These are phyloP conservation scores for Pseudopediastrum boryanum DNA, from an alignment of 139 green algal species.

Conservation along the genomic window DNA sequence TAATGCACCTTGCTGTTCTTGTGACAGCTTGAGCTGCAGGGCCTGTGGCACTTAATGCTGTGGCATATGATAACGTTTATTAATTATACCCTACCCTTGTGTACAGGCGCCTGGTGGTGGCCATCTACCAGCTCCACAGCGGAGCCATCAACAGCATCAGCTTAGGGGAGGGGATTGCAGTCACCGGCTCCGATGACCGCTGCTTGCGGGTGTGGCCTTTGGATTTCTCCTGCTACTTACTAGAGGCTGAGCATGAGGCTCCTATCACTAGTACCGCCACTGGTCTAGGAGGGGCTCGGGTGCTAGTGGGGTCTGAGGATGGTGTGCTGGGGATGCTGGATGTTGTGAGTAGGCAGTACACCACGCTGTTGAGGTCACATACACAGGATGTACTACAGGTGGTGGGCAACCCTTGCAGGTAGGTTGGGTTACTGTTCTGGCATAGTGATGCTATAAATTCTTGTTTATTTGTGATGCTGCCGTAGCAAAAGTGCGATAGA, in stretches of 20 bases:
- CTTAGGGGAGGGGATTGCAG: constrained; percentile 70
- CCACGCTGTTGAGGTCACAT: constrained; percentile 76
- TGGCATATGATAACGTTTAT: too few species aligned
- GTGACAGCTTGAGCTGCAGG: too few species aligned
- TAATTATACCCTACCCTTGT: too few species aligned
- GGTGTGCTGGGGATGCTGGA: constrained; percentile 77
- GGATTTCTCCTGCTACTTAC: constrained; percentile 80
- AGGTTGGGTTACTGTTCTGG: too few species aligned
- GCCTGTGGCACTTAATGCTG: too few species aligned
- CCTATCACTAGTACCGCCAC: constrained; percentile 68
- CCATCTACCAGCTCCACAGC: constrained; percentile 77
- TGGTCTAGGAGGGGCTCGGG: constrained; percentile 51
- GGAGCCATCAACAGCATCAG: constrained; percentile 68
- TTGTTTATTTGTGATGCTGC: too few species aligned
- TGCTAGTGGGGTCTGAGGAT: constrained; percentile 69
- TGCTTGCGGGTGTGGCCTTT: constrained; percentile 76
- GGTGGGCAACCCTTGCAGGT: constrained; percentile 62
- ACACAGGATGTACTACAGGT: constrained; percentile 60
- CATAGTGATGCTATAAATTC: too few species aligned
- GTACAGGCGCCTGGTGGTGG: constrained; percentile 58
- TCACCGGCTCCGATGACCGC: constrained; percentile 72
- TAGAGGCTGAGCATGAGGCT: constrained; percentile 79
- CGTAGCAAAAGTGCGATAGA: too few species aligned
- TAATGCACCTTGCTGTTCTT: too few species aligned
- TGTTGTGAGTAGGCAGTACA: constrained; percentile 68